Conservation (phyloP, 306 rosid genomes). For the Calophaca sinica region DNA sequence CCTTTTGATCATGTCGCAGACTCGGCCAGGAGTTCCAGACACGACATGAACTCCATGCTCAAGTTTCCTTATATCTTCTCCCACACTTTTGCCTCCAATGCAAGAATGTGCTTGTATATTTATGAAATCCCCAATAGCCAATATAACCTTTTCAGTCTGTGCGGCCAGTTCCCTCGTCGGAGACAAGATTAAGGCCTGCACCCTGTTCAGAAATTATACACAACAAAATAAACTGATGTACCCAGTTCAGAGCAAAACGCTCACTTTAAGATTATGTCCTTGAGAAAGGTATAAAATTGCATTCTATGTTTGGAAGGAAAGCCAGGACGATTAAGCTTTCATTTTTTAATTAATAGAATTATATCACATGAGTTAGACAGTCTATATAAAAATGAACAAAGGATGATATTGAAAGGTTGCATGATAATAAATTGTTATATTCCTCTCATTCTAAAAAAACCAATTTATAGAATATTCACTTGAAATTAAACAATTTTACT, state of each 20-base stretch:
- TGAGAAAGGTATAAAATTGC: too few species aligned
- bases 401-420: too few species aligned
- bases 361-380: neutral
- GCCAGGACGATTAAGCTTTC: neutral
- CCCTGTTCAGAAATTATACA: slow-evolving; percentile 53
- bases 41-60: slow-evolving; percentile 98
- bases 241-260: slow-evolving; percentile 5
- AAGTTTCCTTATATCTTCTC: slow-evolving; percentile 93
- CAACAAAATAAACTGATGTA: neutral
- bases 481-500: neutral
- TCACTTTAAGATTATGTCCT: neutral
- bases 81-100: slow-evolving; percentile 94
- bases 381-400: neutral
- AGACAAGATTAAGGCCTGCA: slow-evolving; percentile 89
- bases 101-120: slow-evolving; percentile 94
- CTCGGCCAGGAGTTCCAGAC: slow-evolving; percentile 99
- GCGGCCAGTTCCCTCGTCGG: slow-evolving; percentile 97
- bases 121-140: slow-evolving; percentile 89
- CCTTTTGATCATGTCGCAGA: slow-evolving; percentile 98
- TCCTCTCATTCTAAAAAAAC: neutral
- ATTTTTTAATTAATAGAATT: neutral
- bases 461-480: neutral
- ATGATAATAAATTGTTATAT: neutral
- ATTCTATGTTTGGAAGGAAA: too few species aligned
- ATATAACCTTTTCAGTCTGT: slow-evolving; percentile 90